A percentile compares a stretch with the other conserved stretches of the same genome.
These are phyloP conservation scores for Atractiella rhizophila DNA, from an alignment of 768 basidiomycete genomes.

Conservation along the genomic window DNA sequence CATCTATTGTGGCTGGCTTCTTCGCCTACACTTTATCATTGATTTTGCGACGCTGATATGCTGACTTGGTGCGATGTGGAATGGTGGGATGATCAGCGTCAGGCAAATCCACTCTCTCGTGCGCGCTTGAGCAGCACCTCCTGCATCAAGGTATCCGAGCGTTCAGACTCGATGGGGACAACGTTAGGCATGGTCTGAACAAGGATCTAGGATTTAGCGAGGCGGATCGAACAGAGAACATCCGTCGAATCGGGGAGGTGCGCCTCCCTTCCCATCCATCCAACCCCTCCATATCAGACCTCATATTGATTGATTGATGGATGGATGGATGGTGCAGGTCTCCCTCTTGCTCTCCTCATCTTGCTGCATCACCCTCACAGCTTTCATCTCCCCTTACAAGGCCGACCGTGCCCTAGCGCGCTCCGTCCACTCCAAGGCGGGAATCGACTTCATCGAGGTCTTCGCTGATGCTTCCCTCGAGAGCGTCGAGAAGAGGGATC, in stretches of 20 bases:
- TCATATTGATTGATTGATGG: not conserved
- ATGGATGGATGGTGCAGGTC: constrained; percentile 32
- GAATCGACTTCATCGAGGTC: constrained; percentile 71
- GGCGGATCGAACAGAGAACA: constrained; percentile 76
- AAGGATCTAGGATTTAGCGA: constrained; percentile 88
- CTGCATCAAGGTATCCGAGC: constrained; percentile 59
- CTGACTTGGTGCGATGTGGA: not conserved
- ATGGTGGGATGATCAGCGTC: constrained; percentile 7
- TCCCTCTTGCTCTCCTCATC: constrained; percentile 81
- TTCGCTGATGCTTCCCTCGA: constrained; percentile 74
- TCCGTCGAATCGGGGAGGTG: constrained; percentile 88
- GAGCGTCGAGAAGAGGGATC: constrained; percentile 75
- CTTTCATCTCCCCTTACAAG: constrained; percentile 95
- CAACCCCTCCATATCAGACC: not conserved
- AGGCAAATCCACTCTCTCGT: constrained; percentile 75
- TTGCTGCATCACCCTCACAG: constrained; percentile 61
- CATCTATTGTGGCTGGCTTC: not conserved
- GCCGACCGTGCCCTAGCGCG: constrained; percentile 63
- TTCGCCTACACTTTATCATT: not conserved
- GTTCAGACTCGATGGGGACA: constrained; percentile 89
- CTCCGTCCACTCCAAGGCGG: constrained; percentile 44
- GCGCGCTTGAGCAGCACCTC: constrained; percentile 84
- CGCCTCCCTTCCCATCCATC: constrained; percentile 13
- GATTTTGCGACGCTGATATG: not conserved
- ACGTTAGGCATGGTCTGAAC: constrained; percentile 83